Base-by-base conservation (phyloP, 2,329 filamentous ascomycete species). In the Xylaria sp. region DNA sequence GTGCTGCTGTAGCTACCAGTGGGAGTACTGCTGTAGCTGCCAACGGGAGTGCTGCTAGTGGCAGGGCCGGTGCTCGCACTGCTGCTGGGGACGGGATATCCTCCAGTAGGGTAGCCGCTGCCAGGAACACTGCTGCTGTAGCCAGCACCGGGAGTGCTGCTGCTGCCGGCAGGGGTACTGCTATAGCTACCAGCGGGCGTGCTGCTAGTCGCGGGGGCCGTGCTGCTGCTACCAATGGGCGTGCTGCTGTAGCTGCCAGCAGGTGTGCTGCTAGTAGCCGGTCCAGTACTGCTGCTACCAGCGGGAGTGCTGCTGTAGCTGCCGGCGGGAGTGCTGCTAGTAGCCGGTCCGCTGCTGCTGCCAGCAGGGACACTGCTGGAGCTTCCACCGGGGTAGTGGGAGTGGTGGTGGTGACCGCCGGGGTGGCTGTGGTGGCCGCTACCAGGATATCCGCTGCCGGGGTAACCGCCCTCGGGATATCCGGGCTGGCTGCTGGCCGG, bases 21-120 rank as follows among this genome's bases (percentile, higher is more conserved):
- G 3, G 60, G 60, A 28, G 46, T 50, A 55, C 55, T 67, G 65
- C 46, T 64, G n/a, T 51, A 48, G 23, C 25, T 18, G 31, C 56
- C 58, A 25, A 60, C 48, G 18, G 28, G 50, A 34, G 61, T 65
- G 61, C 60, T 64, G 61, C 55, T 57, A 4, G 34, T 39, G 6
- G 48, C 37, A 1, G 57, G 56, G 5, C 39, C 18, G 23, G 62
- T 34, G 23, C 28, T 34, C n/a, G 3, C 31, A 12, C n/a, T 63
- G 41, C 48, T 48, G 18, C 23, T 13, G 25, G 44, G 18, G 18
- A 46, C 44, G 18, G 44, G 18, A 18, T n/a, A 46, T 15, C 39
- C 34, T 10, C 34, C 34, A 10, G 34, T 54, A 10, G 51, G 51
- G 44, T 46, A 46, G 18, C 41, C 41, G 18, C 41, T 46, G 41